phyloP scores from a whole-genome alignment of 2,329 filamentous ascomycete species.

The Macroventuria anomochaeta region DNA sequence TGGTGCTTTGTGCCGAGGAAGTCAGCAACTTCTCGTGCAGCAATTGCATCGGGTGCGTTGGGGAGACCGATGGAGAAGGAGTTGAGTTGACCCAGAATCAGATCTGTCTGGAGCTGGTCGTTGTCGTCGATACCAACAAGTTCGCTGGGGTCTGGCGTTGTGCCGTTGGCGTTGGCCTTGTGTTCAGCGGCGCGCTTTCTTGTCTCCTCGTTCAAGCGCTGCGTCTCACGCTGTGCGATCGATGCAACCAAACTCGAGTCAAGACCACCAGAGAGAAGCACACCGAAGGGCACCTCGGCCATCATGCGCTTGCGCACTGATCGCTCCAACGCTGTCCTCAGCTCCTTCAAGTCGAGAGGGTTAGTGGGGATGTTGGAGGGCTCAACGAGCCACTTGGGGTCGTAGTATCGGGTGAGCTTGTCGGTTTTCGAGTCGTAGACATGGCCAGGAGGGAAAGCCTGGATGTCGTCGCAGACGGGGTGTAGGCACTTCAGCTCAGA shows the following conservation, averaged over 20 bases:
- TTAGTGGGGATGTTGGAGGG: conserved; percentile 76
- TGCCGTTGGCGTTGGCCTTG: conserved; percentile 30
- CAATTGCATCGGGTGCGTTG: conserved; percentile 88
- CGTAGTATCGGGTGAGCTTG: conserved; percentile 83
- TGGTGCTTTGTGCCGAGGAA: conserved; percentile 98
- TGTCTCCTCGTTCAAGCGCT: conserved; percentile 73
- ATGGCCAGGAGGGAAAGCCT: conserved; percentile 92
- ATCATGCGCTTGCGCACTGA: conserved; percentile 96
- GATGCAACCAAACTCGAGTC: conserved; percentile 95
- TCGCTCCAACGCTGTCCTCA: conserved; percentile 84
- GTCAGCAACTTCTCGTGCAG: conserved; percentile 89
- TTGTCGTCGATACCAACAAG: conserved; percentile 95
- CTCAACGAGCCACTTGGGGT: conserved; percentile 89
- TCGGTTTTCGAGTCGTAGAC: conserved; percentile 94
- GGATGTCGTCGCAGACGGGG: conserved; percentile 93
- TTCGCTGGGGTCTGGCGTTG: conserved; percentile 44
- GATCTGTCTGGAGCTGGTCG: conserved; percentile 86
- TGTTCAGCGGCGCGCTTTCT: conserved; percentile 49
- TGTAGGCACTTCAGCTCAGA: conserved; percentile 95
- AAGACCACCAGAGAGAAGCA: conserved; percentile 90
- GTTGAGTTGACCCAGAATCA: conserved; percentile 92
- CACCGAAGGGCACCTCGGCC: conserved; percentile 98
- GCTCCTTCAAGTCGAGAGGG: conserved; percentile 81
- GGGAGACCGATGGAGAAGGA: conserved; percentile 98
- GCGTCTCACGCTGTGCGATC: conserved; percentile 92